phyloP scores from a whole-genome alignment of 805 yeast genomes.

The Suhomyces prunicola region DNA sequence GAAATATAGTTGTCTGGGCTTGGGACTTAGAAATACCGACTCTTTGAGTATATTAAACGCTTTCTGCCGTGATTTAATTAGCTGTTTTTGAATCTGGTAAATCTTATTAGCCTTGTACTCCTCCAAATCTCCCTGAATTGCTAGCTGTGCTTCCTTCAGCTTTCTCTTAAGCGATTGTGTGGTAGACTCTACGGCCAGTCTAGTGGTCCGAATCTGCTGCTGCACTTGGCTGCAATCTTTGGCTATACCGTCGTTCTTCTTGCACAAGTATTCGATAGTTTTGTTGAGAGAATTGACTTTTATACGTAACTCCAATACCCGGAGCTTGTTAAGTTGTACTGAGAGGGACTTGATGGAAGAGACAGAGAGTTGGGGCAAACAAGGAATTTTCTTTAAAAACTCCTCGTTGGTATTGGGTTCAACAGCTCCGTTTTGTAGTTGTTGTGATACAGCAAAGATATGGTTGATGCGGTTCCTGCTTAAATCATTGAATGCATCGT shows the following conservation, averaged over 20 bases:
- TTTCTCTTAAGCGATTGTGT: neutral
- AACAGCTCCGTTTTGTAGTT: conserved; percentile 3
- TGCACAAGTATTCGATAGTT: neutral
- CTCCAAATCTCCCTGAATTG: neutral
- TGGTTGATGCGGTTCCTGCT: conserved; percentile 24
- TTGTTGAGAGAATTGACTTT: conserved; percentile 10
- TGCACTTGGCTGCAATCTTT: neutral
- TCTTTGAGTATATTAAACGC: conserved; percentile 27
- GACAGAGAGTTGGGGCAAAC: conserved; percentile 13
- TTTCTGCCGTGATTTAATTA: conserved; percentile 18
- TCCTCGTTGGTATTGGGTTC: neutral
- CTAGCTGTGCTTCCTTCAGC: neutral
- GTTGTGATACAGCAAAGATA: conserved; percentile 19
- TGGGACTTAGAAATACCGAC: conserved; percentile 14
- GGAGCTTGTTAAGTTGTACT: conserved; percentile 30
- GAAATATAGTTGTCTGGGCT: conserved; percentile 11
- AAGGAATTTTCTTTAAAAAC: neutral
- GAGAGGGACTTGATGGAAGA: conserved; percentile 23
- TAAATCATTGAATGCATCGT: conserved; percentile 19
- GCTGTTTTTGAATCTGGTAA: conserved; percentile 23
- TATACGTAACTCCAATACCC: conserved; percentile 15
- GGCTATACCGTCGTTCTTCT: neutral
- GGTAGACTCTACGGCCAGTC: neutral
- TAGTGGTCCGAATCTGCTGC: neutral
- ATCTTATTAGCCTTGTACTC: conserved; percentile 9